These are phyloP conservation scores for Solanum hybrid DNA, from an alignment of 305 asterid genomes.

Conservation along the genomic window DNA sequence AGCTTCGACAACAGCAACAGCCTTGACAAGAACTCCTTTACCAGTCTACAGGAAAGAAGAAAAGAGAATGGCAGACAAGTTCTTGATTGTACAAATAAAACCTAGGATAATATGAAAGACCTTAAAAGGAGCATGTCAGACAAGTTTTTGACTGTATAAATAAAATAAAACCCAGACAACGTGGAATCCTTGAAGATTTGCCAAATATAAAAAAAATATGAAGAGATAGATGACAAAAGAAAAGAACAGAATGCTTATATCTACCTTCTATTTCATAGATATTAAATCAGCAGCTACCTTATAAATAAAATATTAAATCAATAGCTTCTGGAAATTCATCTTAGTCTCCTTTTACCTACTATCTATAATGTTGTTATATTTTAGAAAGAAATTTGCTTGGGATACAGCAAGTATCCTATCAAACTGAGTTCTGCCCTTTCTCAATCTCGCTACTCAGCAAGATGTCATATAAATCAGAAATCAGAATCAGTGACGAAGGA, in stretches of 20 bases:
- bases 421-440: neutral
- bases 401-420: neutral
- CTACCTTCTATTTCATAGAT: neutral
- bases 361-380: neutral
- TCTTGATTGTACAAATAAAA: neutral
- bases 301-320: neutral
- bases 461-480: neutral
- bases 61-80: neutral
- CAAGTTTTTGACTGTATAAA: neutral
- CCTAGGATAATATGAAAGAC: neutral
- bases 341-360: neutral
- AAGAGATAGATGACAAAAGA: neutral
- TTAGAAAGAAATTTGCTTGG: neutral
- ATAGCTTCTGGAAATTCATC: neutral
- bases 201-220: neutral
- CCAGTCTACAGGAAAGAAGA: conserved; percentile 46
- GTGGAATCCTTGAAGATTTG: neutral
- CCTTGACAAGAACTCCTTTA: conserved; percentile 82
- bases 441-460: neutral
- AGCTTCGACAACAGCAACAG: conserved; percentile 93
- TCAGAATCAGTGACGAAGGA: neutral
- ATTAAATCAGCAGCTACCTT: neutral
- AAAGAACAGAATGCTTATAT: neutral
- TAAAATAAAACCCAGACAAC: neutral
- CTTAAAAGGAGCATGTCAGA: neutral